Base-by-base conservation (phyloP, 2,329 filamentous ascomycete species). In the Trichoderma koningii region DNA sequence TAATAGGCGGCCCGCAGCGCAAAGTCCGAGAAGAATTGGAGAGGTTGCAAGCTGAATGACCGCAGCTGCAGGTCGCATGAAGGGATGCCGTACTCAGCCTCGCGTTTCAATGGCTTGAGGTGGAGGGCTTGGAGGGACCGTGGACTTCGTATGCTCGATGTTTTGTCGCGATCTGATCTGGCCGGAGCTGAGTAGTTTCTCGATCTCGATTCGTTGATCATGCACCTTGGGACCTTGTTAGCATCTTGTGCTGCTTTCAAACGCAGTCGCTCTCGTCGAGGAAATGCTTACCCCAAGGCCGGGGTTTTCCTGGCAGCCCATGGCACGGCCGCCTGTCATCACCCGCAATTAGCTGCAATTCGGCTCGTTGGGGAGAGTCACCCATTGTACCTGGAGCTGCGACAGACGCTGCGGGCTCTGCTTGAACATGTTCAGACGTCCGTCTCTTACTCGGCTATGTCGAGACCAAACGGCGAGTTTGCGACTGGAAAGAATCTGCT, bases 1-100 rank as follows among this genome's bases (percentile, higher is more conserved):
- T 94, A 99, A 80, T 98, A 99, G 64, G 95, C 95, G 4, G 93
- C 93, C 69, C 95, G 91, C 63, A 98, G 82, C 56, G 93, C 93
- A 76, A 99, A 98, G 80, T 99, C 95, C 77, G 89, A 85, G 75
- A 96, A 97, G 80, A 97, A 93, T 73, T 97, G 92, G 66, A 99
- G 87, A 71, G 96, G 95, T 66, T 93, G 92, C 42, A 93, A 82
- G 72, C 86, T 93, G 83, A 92, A 99, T 41, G 94, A 97, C 70
- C 95, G 92, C 55, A 99, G 81, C 76, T 99, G 95, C 41, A 99
- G 87, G 76, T 97, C 89, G 80, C 92, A 96, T 12, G 90, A 87
- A 14, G 93, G 93, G 42, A 97, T 85, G 59, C 92, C 92, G 74
- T 91, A 88, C 73, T 88, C 78, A 52, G 90, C 83, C 74, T 87